phyloP scores from a whole-genome alignment of 1,139 yeast genomes.

The Zhuliangozyma parablackwelliae region DNA sequence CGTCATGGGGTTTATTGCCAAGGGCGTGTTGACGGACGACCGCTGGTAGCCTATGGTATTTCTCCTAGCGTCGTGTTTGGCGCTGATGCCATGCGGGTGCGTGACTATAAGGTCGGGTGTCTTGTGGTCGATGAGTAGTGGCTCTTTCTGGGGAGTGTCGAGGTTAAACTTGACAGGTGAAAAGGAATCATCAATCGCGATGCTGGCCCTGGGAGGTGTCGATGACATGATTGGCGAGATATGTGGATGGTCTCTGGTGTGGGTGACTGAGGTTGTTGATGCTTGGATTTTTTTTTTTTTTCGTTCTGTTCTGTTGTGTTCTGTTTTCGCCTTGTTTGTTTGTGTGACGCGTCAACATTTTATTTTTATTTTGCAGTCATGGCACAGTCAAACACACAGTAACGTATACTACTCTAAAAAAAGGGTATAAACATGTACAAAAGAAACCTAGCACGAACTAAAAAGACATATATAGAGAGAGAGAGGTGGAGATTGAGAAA shows the following conservation, averaged over 20 bases:
- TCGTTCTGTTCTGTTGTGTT: background rate
- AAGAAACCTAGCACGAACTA: too few species aligned
- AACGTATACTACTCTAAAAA: too few species aligned
- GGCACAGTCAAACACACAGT: too few species aligned
- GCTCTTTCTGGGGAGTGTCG: conserved; percentile 1
- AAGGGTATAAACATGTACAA: too few species aligned
- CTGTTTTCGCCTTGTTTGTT: too few species aligned
- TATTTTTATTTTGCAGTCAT: too few species aligned
- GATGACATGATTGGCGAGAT: background rate
- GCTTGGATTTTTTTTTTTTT: background rate
- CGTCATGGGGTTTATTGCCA: conserved; percentile 26
- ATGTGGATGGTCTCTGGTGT: background rate
- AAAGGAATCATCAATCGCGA: conserved; percentile 7
- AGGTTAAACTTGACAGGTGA: conserved; percentile 9
- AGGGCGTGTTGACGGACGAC: conserved; percentile 14
- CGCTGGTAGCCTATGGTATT: conserved; percentile 21
- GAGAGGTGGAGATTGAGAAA: too few species aligned
- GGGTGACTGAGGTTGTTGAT: background rate
- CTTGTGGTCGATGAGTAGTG: conserved; percentile 5
- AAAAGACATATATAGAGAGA: too few species aligned
- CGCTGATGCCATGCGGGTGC: conserved; percentile 48
- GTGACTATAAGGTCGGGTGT: conserved; percentile 16
- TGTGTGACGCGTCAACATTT: too few species aligned
- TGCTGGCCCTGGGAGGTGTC: background rate
- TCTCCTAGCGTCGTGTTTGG: conserved; percentile 28